Evolutionary conservation across 305 asterid genomes (phyloP), one percentile per base, ranked within the genome.

Genomic region (Coffea humblotiana): DNA sequence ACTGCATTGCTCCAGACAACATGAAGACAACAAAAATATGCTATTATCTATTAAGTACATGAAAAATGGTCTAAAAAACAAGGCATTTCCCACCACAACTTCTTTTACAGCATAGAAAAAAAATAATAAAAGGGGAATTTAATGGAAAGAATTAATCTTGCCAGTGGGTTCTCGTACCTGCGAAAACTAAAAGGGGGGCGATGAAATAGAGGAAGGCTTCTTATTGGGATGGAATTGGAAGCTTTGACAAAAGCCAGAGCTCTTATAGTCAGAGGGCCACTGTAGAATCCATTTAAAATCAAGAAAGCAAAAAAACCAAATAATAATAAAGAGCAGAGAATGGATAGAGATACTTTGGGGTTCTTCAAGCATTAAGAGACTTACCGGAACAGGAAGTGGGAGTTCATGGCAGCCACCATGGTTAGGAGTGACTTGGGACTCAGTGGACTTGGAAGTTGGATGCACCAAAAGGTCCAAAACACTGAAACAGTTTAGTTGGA

Each of bases 321-420:
- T 40, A 6, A 15, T 35, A 23, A 11, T n/a, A 23, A 4, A 11
- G 1, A 32, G 47, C 10, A n/a, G 52, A 7, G 54, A 48, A 23
- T 21, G 6, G 1, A 27, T 45, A 70, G 67, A 54, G 51, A 45
- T 63, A n/a, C 40, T 3, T 40, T 40, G 43, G 48, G 43, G 6
- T 23, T 3, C 18, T 21, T 23, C 64, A 52, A 32, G 56, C n/a
- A 45, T 7, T 56, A 65, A 48, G 51, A 37, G 29, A 48, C 49
- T 40, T 71, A 90, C 94, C 97, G 86, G n/a, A 93, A 75, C 15
- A 85, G 81, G 64, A 85, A 47, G 84, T 90, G 78, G 64, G 92
- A 83, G 80, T 78, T 89, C 89, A 85, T 85, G 25, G 87, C 58
- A 43, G 75, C 75, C 37, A 12, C 85, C 87, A 84, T 84, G 60